Percentiles rank a stretch among this genome's conserved stretches.
Conservation (phyloP, 2,329 filamentous ascomycete genomes). For the Trichoderma polysporum region DNA sequence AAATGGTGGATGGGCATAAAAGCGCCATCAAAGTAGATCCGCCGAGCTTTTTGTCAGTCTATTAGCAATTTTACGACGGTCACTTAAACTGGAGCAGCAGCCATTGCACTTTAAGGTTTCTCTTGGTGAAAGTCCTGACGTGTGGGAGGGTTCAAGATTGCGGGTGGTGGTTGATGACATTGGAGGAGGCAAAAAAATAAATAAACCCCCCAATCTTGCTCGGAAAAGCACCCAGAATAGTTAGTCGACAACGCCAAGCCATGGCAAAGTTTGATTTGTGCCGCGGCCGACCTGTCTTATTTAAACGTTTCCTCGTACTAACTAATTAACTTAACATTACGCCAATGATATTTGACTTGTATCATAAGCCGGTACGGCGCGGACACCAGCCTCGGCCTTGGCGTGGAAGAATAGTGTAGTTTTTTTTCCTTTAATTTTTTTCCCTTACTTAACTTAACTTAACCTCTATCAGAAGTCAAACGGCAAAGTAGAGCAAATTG, state of each 20-base stretch:
- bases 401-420: not conserved
- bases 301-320: too few relatives aligned
- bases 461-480: slow-evolving; percentile 12
- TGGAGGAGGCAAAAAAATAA: not conserved
- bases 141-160: not conserved
- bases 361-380: not conserved
- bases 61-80: not conserved
- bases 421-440: not conserved
- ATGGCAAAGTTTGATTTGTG: too few relatives aligned
- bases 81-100: not conserved
- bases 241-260: not conserved
- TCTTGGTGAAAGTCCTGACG: not conserved
- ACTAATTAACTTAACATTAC: too few relatives aligned
- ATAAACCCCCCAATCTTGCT: not conserved
- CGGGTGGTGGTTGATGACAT: not conserved
- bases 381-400: not conserved
- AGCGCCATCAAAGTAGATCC: not conserved
- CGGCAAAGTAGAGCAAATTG: not conserved
- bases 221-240: not conserved
- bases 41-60: not conserved
- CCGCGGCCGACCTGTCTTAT: too few relatives aligned
- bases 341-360: not conserved
- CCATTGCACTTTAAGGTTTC: not conserved
- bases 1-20: too few relatives aligned
- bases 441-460: not conserved